Evolutionary conservation across 352 stramenopile genomes (phyloP).

Genomic region (Globisporangium radiosum): DNA sequence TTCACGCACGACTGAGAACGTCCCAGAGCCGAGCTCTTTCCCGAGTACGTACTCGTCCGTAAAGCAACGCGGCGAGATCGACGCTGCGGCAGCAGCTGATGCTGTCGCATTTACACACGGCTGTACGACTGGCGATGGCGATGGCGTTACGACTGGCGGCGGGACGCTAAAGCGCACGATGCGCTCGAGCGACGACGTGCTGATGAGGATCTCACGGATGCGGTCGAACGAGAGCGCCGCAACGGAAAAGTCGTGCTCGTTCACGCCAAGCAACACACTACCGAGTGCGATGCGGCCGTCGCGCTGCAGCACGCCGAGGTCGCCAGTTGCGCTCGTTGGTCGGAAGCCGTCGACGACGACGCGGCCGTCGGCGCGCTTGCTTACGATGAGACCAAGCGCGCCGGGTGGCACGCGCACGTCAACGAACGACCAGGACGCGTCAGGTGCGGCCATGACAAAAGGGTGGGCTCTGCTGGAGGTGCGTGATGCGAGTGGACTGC

Average conservation of each 20-base stretch:
- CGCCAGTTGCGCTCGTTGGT: conserved; percentile 31
- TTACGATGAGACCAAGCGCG: conserved; percentile 73
- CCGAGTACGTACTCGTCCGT: conserved; percentile 60
- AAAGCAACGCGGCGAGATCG: conserved; percentile 27
- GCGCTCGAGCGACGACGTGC: conserved; percentile 47
- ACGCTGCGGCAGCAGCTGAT: not conserved
- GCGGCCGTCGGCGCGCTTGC: conserved; percentile 33
- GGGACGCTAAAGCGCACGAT: conserved; percentile 64
- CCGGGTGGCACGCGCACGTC: conserved; percentile 61
- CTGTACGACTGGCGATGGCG: not conserved
- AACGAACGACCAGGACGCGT: conserved; percentile 32
- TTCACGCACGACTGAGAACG: conserved; percentile 54
- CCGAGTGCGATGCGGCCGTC: conserved; percentile 30
- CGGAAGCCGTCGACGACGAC: conserved; percentile 78
- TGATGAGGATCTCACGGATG: conserved; percentile 66
- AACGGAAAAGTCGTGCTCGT: conserved; percentile 60
- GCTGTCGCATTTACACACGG: too few relatives aligned
- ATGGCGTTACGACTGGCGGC: conserved; percentile 15
- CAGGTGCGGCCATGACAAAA: not conserved
- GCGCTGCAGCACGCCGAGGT: conserved; percentile 35
- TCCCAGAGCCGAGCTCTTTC: conserved; percentile 42
- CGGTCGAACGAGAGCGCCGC: conserved; percentile 45
- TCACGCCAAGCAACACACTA: conserved; percentile 61
- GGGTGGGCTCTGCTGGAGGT: too few relatives aligned
- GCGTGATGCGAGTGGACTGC: not conserved